phyloP scores from a whole-genome alignment of 2,329 filamentous ascomycete species.

The Cyphellophora europaea region DNA sequence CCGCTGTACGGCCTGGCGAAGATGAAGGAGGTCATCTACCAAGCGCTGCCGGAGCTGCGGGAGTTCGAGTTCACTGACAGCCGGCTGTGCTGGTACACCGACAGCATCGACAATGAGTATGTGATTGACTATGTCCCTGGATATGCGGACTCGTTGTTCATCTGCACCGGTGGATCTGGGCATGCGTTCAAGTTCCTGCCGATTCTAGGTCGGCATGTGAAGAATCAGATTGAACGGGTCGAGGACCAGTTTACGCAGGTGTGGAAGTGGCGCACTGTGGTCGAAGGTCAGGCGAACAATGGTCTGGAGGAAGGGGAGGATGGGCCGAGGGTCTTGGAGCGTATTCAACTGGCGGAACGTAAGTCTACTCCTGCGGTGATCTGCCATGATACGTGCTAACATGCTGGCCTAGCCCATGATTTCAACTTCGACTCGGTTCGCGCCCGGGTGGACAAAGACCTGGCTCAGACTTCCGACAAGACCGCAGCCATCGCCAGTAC shows the following conservation, averaged over 20 bases:
- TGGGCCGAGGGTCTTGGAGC: slow-evolving; percentile 21
- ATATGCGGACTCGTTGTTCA: slow-evolving; percentile 17
- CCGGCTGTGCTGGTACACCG: slow-evolving; percentile 18
- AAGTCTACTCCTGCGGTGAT: too few relatives aligned
- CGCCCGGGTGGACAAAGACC: too few relatives aligned
- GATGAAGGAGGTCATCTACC: slow-evolving; percentile 19
- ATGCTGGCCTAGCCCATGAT: too few relatives aligned
- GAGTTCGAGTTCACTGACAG: slow-evolving; percentile 20
- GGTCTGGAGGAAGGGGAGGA: slow-evolving; percentile 21
- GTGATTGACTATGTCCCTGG: slow-evolving; percentile 20
- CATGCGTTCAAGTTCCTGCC: slow-evolving; percentile 26
- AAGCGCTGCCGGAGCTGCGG: slow-evolving; percentile 16
- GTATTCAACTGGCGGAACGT: slow-evolving; percentile 6
- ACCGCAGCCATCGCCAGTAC: too few relatives aligned
- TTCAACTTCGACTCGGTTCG: too few relatives aligned
- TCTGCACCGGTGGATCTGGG: slow-evolving; percentile 20
- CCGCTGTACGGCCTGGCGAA: slow-evolving; percentile 17
- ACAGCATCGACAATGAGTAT: slow-evolving; percentile 18
- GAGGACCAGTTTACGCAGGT: slow-evolving; percentile 19
- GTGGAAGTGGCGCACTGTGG: slow-evolving; percentile 19
- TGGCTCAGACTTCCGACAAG: too few relatives aligned
- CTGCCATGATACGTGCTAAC: too few relatives aligned
- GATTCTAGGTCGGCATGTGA: slow-evolving; percentile 19
- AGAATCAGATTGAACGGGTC: slow-evolving; percentile 17
- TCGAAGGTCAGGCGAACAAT: slow-evolving; percentile 19